Conservation (phyloP, 768 basidiomycete species). For the Psilocybe cyanescens region DNA sequence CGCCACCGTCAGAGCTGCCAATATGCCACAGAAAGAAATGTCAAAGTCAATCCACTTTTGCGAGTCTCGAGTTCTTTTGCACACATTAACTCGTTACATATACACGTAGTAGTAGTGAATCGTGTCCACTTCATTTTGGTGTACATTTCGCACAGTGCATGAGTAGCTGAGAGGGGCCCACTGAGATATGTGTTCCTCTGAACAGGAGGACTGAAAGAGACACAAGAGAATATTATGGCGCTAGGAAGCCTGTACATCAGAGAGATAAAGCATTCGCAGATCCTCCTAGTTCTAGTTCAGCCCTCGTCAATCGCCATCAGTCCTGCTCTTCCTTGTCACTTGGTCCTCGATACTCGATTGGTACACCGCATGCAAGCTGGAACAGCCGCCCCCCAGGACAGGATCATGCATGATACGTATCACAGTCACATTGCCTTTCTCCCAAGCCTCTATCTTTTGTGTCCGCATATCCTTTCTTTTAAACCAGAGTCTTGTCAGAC, state of each 20-base stretch:
- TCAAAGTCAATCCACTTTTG: constrained; percentile 6
- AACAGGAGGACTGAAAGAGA: neutral
- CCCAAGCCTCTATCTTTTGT: neutral
- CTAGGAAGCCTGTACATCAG: constrained; percentile 13
- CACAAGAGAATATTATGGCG: neutral
- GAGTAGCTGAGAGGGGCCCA: neutral
- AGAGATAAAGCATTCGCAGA: constrained; percentile 24
- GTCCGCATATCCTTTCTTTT: too few species aligned
- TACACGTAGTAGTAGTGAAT: neutral
- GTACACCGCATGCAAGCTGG: neutral
- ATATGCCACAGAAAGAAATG: constrained; percentile 11
- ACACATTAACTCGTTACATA: constrained; percentile 12
- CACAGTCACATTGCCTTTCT: constrained; percentile 17
- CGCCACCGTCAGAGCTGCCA: constrained; percentile 23
- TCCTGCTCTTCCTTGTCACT: constrained; percentile 29
- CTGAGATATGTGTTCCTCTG: neutral
- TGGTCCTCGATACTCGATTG: neutral
- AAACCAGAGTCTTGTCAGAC: too few species aligned
- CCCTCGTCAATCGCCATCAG: constrained; percentile 30
- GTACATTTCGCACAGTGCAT: neutral
- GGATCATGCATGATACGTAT: constrained; percentile 4
- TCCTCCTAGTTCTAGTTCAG: constrained; percentile 25
- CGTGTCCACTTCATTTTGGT: neutral
- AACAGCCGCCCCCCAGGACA: neutral
- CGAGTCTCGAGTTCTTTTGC: neutral